Evolutionary conservation across 345 rosid genomes (phyloP), one percentile per base, ranked within the genome.

Genomic region (Murraya koenigii): DNA sequence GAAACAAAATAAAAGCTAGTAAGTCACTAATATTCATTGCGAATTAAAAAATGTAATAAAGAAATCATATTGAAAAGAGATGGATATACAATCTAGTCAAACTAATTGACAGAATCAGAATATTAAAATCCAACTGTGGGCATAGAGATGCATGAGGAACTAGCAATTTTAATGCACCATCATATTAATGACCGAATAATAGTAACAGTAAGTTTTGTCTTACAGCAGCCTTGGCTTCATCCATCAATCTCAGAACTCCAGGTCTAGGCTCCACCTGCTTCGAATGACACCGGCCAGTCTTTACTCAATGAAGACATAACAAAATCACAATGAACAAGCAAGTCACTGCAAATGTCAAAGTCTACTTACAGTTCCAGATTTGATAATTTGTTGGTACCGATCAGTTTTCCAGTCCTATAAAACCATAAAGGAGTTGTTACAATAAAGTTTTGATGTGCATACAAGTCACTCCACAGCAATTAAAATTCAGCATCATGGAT

Each of bases 341-440:
- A 36, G 54, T 28, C 33, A 64, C 19, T 1, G 23, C 6, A 33
- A 0, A 62, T 13, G 2, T 4, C 72, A 62, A 49, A 17, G 28
- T 66, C 36, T 56, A 62, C 98, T 90, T 88, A 95, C 98, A 80
- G 92, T 86, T 88, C 99, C 99, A 60, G 98, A 93, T 85, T 87
- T 93, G 82, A 95, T 91, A 13, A 95, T 95, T 70, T 91, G 91
- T 82, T 95, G 93, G 81, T 95, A 95, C 79, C 99, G 88, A 80
- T 93, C 96, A 5, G 99, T 92, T 84, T 95, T 95, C 99, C 99
- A 95, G 64, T 93, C 98, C 99, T 95, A 79, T 78, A 84, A 74
- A 75, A 63, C 9, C 74, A 47, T 4, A 58, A 52, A 56, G 76
- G 14, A 4, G 55, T 26, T 72, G 58, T 28, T 32, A 30, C 13